Base-by-base conservation (phyloP, 768 basidiomycete species). In the Suillus tomentosus region DNA sequence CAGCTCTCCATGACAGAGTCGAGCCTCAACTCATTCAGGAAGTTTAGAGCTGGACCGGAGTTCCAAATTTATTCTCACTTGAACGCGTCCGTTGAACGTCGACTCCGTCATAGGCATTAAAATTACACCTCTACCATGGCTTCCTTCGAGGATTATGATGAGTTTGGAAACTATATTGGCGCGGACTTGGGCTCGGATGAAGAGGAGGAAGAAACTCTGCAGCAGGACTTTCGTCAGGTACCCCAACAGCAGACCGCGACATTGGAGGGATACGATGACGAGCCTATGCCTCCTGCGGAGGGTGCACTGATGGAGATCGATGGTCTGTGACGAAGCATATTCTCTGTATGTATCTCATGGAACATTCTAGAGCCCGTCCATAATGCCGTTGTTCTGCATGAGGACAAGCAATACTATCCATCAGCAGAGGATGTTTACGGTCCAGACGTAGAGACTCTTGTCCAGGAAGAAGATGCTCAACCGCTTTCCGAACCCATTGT, bases 321-420 rank as follows among this genome's bases (percentile, higher is more conserved):
- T 73, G 91, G 92, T 93, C 64, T 68, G 82, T 76, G 13, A 57
- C 34, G 47, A 40, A 17, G 17, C 43, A 11, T 63, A 27, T 48
- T 17, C 53, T 31, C 19, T 61, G 45, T 24, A 24, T 53, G 53
- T 64, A 34, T 65, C 48, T 27, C 51, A 60, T 61, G 34, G 50
- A n/a, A 60, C 55, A 19, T 68, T 70, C 66, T 69, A 92, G 93
- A 90, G 69, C 91, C 92, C 48, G 77, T 82, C 39, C 90, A 92
- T 68, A 92, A 89, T 65, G 92, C 92, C 57, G 90, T 95, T 22
- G 76, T 99, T 51, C 81, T 99, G 53, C 96, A 99, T 71, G 97
- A 99, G 74, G 92, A 99, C 79, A 99, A 99, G 77, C 92, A 95
- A 76, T 99, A 99, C 77, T 99, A 99, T 74, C 93, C 95, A 15